Percentiles rank a stretch among this genome's conserved stretches.
These are phyloP conservation scores for Eimeria praecox DNA, from an alignment of 169 alveolate genomes.

Conservation along the genomic window DNA sequence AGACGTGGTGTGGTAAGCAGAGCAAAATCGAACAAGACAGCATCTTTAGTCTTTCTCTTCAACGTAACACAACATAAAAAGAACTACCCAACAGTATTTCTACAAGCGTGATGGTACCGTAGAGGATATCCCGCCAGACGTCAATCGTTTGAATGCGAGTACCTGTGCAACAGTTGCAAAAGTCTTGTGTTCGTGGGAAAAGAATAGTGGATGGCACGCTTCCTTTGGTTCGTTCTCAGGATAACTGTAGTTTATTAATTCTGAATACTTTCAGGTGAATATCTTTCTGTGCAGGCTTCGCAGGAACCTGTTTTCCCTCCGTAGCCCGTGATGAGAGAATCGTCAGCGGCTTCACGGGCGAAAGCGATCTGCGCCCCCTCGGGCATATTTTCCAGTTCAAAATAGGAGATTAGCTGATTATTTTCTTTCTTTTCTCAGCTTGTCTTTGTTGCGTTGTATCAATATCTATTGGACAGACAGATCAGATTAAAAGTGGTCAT, in stretches of 20 bases:
- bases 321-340: conserved; percentile 9
- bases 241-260: not conserved
- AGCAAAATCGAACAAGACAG: not conserved
- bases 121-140: not conserved
- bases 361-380: not conserved
- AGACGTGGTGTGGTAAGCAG: not conserved
- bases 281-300: not conserved
- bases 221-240: not conserved
- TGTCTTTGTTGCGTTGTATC: not conserved
- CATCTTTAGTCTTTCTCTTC: not conserved
- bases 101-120: not conserved
- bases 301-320: not conserved
- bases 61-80: not conserved
- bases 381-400: not conserved
- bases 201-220: not conserved
- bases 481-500: not conserved
- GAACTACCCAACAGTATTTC: not conserved
- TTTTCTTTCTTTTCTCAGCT: not conserved
- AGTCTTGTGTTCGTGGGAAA: not conserved
- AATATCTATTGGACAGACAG: not conserved
- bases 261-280: not conserved
- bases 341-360: conserved; percentile 23
- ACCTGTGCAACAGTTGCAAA: conserved; percentile 15
- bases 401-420: not conserved
- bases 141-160: not conserved